These are phyloP conservation scores for Penicillium antarcticum DNA, from an alignment of 495 filamentous ascomycete species.

Conservation along the genomic window DNA sequence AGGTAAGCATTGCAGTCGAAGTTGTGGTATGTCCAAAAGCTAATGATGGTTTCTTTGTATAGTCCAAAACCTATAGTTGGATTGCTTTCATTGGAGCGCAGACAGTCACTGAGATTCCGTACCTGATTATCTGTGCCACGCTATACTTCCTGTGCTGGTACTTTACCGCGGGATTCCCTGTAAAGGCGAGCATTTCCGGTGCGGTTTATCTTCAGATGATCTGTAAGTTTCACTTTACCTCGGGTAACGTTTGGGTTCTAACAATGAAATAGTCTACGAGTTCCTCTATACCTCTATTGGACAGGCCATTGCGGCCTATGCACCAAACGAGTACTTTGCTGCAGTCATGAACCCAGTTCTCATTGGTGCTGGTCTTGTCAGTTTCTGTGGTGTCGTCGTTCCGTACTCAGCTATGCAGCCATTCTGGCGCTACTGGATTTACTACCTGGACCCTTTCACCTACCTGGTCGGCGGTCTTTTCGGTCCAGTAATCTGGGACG, in stretches of 20 bases:
- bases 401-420: slow-evolving; percentile 47
- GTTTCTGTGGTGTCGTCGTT: slow-evolving; percentile 54
- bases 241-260: background rate
- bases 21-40: slow-evolving; percentile 50
- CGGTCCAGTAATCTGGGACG: slow-evolving; percentile 38
- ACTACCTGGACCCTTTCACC: slow-evolving; percentile 55
- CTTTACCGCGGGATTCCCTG: slow-evolving; percentile 52
- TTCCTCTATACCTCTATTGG: slow-evolving; percentile 44
- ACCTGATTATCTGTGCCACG: slow-evolving; percentile 52
- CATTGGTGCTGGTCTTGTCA: slow-evolving; percentile 48
- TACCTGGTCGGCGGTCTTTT: slow-evolving; percentile 51
- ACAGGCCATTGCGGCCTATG: slow-evolving; percentile 50
- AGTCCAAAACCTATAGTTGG: slow-evolving; percentile 59
- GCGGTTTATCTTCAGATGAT: slow-evolving; percentile 47
- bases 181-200: slow-evolving; percentile 38
- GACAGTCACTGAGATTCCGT: slow-evolving; percentile 58
- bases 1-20: slow-evolving; percentile 48
- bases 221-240: slow-evolving; percentile 24
- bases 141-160: slow-evolving; percentile 60
- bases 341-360: slow-evolving; percentile 52
- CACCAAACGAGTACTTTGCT: slow-evolving; percentile 53
- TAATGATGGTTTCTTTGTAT: slow-evolving; percentile 50
- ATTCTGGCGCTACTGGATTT: slow-evolving; percentile 61
- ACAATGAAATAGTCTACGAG: slow-evolving; percentile 37
- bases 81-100: slow-evolving; percentile 42